Evolutionary conservation across 2,329 filamentous ascomycete genomes (phyloP).

Genomic region (Sporothrix inflata): DNA sequence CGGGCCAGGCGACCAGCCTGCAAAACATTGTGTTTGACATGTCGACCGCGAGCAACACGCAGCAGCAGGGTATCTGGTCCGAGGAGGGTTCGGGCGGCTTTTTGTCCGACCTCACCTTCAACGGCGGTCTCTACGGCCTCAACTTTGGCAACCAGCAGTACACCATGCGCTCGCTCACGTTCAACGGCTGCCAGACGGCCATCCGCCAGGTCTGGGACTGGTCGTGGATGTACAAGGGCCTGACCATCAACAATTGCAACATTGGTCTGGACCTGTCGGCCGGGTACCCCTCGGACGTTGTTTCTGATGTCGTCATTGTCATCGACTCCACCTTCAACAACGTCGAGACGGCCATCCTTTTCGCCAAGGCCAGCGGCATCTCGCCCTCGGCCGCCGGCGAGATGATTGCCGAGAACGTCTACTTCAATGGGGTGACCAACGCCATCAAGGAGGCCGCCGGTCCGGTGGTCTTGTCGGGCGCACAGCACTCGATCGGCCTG

Average conservation of each 20-base stretch:
- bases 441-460: slow-evolving; percentile 52
- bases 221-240: slow-evolving; percentile 72
- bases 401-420: slow-evolving; percentile 53
- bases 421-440: slow-evolving; percentile 44
- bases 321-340: slow-evolving; percentile 72
- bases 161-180: slow-evolving; percentile 67
- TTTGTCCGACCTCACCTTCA: slow-evolving; percentile 69
- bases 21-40: slow-evolving; percentile 60
- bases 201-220: slow-evolving; percentile 75
- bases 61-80: slow-evolving; percentile 61
- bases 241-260: slow-evolving; percentile 64
- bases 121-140: slow-evolving; percentile 64
- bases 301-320: slow-evolving; percentile 73
- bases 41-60: slow-evolving; percentile 48
- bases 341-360: slow-evolving; percentile 69
- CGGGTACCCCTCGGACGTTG: slow-evolving; percentile 43
- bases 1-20: slow-evolving; percentile 64
- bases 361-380: slow-evolving; percentile 45
- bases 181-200: slow-evolving; percentile 66
- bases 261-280: slow-evolving; percentile 69
- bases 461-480: slow-evolving; percentile 51
- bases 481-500: slow-evolving; percentile 45
- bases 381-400: slow-evolving; percentile 46
- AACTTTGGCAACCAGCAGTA: slow-evolving; percentile 68
- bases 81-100: slow-evolving; percentile 68